Evolutionary conservation across 23 red algal genomes (phyloP).

Genomic region (Chondrus crispus): DNA sequence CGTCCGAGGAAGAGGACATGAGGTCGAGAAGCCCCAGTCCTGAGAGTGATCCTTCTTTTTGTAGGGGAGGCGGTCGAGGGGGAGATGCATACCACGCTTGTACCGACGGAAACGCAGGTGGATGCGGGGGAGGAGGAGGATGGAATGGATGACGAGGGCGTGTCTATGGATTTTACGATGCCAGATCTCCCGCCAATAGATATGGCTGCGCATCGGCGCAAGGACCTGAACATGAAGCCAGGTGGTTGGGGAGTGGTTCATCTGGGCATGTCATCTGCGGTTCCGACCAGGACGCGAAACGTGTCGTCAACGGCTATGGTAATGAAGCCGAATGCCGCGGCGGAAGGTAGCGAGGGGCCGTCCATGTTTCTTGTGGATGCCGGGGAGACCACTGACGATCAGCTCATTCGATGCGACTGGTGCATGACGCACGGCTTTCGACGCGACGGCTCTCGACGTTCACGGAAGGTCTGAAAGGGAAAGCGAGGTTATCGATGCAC

Average conservation of each 20-base stretch:
- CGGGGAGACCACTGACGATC: slow-evolving; percentile 69
- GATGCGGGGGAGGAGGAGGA: neutral
- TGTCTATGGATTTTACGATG: neutral
- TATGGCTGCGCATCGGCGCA: slow-evolving; percentile 35
- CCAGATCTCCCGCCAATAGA: neutral
- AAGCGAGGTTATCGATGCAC: slow-evolving; percentile 70
- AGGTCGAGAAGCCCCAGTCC: neutral
- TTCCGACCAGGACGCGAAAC: slow-evolving; percentile 78
- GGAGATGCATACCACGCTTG: slow-evolving; percentile 15
- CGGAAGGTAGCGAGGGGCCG: neutral
- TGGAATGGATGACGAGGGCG: neutral
- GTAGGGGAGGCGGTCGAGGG: slow-evolving; percentile 11
- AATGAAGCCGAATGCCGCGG: neutral
- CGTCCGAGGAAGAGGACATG: slow-evolving; percentile 48
- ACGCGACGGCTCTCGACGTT: slow-evolving; percentile 83
- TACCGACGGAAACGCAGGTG: neutral
- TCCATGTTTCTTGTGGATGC: slow-evolving; percentile 79
- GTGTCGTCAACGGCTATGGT: slow-evolving; percentile 79
- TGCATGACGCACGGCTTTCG: slow-evolving; percentile 72
- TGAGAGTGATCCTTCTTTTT: slow-evolving; percentile 42
- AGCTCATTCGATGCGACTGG: slow-evolving; percentile 69
- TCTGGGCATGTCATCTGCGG: slow-evolving; percentile 80
- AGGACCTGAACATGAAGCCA: slow-evolving; percentile 17
- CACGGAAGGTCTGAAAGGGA: slow-evolving; percentile 30
- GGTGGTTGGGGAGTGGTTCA: slow-evolving; percentile 72